Base-by-base conservation (phyloP, 2,329 filamentous ascomycete genomes). In the Alternaria postmessia region DNA sequence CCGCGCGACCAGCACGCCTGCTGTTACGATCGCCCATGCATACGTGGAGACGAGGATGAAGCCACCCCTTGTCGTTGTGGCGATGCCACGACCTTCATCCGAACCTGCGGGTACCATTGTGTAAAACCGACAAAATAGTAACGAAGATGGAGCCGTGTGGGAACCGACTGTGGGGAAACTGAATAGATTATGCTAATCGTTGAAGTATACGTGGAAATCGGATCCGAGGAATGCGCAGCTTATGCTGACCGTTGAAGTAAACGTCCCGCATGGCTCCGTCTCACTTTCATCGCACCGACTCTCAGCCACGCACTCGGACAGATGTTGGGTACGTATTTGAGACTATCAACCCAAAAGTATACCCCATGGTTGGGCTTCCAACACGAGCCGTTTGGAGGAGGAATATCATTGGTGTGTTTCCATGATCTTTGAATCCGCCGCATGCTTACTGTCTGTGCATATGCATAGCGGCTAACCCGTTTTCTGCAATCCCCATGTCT, bases 11-110 rank as follows among this genome's bases (percentile, higher is more conserved):
- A 56, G 43, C 14, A 66, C 65, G 26, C 54, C 58, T 11, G 61
- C 32, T 4, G 62, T 63, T 20, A 68, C 54, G 39, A 56, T 61
- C 16, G 59, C 60, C 67, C 67, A 71, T 11, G 59, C 55, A 26
- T 71, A 71, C 5, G 68, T 55, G 39, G 64, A 67, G 8, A 71
- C 68, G 20, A 68, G 60, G 16, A 64, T 47, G 32, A 64, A 62
- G 2, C 63, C 65, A 16, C 55, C 61, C 38, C 54, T 53, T 11
- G 38, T 57, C 16, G 62, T 48, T 42, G 60, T 32, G 20, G 63
- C 58, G 41, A 56, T 59, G 34, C 65, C 59, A 20, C 22, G 56
- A 22, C 54, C 47, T 14, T 57, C 48, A 22, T 62, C 56, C 18
- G 41, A 39, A 48, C 52, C 53, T 41, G 30, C 20, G 44, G 43